These are phyloP conservation scores for Acer negundo DNA, from an alignment of 345 rosid species.

Conservation along the genomic window DNA sequence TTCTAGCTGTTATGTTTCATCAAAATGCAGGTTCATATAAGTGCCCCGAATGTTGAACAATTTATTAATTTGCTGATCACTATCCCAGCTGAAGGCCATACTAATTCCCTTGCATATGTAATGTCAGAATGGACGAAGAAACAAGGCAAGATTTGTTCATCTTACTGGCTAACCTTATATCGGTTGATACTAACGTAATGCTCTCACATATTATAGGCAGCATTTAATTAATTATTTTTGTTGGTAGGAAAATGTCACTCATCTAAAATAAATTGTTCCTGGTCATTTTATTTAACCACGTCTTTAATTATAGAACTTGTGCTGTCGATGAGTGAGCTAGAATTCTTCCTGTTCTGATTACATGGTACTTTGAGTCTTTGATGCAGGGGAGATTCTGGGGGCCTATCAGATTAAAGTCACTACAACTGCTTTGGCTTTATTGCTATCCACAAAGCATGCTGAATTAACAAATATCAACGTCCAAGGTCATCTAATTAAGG, in stretches of 20 bases:
- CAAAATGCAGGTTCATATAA: constrained; percentile 76
- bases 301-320: background rate
- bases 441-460: constrained; percentile 74
- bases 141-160: constrained; percentile 59
- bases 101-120: constrained; percentile 68
- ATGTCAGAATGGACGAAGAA: constrained; percentile 92
- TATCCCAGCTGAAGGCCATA: constrained; percentile 64
- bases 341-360: background rate
- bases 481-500: constrained; percentile 75
- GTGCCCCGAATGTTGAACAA: constrained; percentile 74
- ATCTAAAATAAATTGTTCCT: background rate
- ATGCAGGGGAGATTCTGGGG: constrained; percentile 83
- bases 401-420: constrained; percentile 88
- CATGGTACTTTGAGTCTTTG: constrained; percentile 20
- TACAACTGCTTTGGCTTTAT: constrained; percentile 74
- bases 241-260: background rate
- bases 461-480: constrained; percentile 74
- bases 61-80: constrained; percentile 70
- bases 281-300: background rate
- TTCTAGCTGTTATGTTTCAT: constrained; percentile 15
- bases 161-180: background rate
- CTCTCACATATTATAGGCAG: background rate
- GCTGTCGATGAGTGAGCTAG: constrained; percentile 1
- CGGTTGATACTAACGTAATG: background rate
- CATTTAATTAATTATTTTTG: constrained; percentile 4